Evolutionary conservation across 75 land plant species (phyloP).

Genomic region (Picea sitchensis): DNA sequence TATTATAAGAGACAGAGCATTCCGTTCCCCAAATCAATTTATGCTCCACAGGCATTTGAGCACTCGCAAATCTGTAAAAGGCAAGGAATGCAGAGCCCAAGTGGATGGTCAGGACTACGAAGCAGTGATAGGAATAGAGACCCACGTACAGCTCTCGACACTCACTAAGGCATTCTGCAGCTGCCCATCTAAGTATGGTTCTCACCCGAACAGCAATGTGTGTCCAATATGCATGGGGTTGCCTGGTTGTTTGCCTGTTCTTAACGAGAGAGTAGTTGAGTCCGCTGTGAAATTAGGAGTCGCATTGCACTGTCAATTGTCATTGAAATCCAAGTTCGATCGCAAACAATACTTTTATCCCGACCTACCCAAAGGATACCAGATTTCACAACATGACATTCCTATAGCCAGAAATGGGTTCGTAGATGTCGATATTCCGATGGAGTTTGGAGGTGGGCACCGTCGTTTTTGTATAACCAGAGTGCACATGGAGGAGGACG

Average conservation of each 20-base stretch:
- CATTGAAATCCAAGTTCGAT: slow-evolving; percentile 82
- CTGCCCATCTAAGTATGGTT: slow-evolving; percentile 85
- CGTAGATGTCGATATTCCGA: slow-evolving; percentile 82
- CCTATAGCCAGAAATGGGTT: slow-evolving; percentile 78
- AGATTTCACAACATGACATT: slow-evolving; percentile 92
- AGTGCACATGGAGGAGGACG: slow-evolving; percentile 98
- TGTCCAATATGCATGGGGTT: slow-evolving; percentile 95
- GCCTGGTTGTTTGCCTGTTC: slow-evolving; percentile 79
- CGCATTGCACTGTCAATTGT: slow-evolving; percentile 66
- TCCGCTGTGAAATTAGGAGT: slow-evolving; percentile 78
- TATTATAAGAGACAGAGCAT: background rate
- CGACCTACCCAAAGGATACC: slow-evolving; percentile 97
- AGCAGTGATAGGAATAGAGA: slow-evolving; percentile 90
- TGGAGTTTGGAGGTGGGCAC: slow-evolving; percentile 95
- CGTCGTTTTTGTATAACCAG: slow-evolving; percentile 83
- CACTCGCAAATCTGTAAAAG: background rate
- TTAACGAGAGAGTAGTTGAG: slow-evolving; percentile 73
- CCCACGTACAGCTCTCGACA: slow-evolving; percentile 90
- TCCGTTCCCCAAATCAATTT: background rate
- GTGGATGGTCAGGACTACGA: slow-evolving; percentile 40
- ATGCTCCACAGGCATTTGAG: background rate
- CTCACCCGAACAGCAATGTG: slow-evolving; percentile 68
- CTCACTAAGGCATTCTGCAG: slow-evolving; percentile 87
- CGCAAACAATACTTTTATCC: slow-evolving; percentile 96
- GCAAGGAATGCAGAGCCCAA: slow-evolving; percentile 2